A percentile compares a stretch with the other conserved stretches of the same genome.
Conservation (phyloP, 2,329 filamentous ascomycete genomes). For the Alternaria sp. region DNA sequence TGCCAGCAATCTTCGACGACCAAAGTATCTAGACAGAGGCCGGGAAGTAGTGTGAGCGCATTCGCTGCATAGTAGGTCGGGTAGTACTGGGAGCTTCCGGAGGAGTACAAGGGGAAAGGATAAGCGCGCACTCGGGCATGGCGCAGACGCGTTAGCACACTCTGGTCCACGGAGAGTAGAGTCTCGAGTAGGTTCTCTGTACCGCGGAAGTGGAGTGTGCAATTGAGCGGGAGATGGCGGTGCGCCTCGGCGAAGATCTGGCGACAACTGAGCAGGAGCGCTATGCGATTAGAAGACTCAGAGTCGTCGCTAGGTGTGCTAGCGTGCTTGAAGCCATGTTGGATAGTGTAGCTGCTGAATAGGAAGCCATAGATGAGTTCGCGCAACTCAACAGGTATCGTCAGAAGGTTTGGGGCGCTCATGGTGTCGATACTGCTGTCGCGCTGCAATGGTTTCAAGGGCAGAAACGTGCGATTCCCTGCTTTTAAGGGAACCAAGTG, state of each 20-base stretch:
- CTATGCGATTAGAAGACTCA: slow-evolving; percentile 30
- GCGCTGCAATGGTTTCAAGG: slow-evolving; percentile 9
- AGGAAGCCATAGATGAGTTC: slow-evolving; percentile 44
- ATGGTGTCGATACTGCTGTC: slow-evolving; percentile 10
- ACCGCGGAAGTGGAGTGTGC: slow-evolving; percentile 40
- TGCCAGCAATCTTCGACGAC: slow-evolving; percentile 46
- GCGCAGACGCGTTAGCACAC: slow-evolving; percentile 39
- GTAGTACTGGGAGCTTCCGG: slow-evolving; percentile 35
- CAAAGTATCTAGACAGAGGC: slow-evolving; percentile 39
- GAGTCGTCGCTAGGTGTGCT: background rate
- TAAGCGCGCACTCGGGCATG: slow-evolving; percentile 40
- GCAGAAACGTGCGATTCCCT: slow-evolving; percentile 2
- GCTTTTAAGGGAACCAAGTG: background rate
- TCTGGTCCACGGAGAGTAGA: slow-evolving; percentile 38
- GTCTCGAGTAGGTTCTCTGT: slow-evolving; percentile 44
- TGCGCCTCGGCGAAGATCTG: slow-evolving; percentile 40
- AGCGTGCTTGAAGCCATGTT: slow-evolving; percentile 34
- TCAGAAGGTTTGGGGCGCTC: slow-evolving; percentile 32
- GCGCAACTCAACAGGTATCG: slow-evolving; percentile 41
- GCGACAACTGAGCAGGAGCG: slow-evolving; percentile 39
- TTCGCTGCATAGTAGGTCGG: slow-evolving; percentile 41
- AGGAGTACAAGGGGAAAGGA: slow-evolving; percentile 41
- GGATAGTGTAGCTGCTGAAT: slow-evolving; percentile 38
- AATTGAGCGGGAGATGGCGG: slow-evolving; percentile 41
- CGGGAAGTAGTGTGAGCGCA: slow-evolving; percentile 40